Percentiles rank a stretch among this genome's conserved stretches.
Conservation (phyloP, 768 basidiomycete species). For the Suillus spraguei region DNA sequence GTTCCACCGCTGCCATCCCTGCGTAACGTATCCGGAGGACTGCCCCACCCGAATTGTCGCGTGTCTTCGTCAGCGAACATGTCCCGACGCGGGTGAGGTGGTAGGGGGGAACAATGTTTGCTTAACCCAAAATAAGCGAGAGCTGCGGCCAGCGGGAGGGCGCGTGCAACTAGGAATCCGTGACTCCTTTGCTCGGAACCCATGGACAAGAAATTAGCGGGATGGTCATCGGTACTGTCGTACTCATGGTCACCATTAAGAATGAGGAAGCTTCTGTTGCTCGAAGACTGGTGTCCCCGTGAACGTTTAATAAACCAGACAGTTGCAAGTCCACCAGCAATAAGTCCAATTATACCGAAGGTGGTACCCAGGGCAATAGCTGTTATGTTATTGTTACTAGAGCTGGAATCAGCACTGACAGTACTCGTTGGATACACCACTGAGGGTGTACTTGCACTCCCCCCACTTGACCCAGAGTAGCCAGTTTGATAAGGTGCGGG, state of each 20-base stretch:
- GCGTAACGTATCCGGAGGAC: constrained; percentile 19
- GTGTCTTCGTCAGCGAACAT: constrained; percentile 82
- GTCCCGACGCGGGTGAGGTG: constrained; percentile 49
- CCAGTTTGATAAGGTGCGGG: constrained; percentile 37
- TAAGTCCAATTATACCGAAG: constrained; percentile 60
- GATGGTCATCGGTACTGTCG: constrained; percentile 12
- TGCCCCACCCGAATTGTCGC: constrained; percentile 42
- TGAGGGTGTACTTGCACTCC: constrained; percentile 12
- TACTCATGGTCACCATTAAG: constrained; percentile 25
- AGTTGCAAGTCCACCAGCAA: constrained; percentile 42
- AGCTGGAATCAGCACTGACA: constrained; percentile 17
- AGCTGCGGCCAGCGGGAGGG: constrained; percentile 18
- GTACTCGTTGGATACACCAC: constrained; percentile 15
- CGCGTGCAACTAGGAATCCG: not conserved
- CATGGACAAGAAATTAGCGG: constrained; percentile 4
- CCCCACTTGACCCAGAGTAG: constrained; percentile 12
- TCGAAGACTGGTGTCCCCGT: constrained; percentile 12
- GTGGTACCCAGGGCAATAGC: constrained; percentile 64
- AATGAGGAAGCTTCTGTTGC: constrained; percentile 19
- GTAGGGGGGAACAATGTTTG: constrained; percentile 14
- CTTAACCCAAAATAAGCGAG: constrained; percentile 28
- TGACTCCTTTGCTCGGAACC: constrained; percentile 7
- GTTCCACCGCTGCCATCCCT: constrained; percentile 46
- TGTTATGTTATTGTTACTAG: constrained; percentile 31
- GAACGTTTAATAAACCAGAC: constrained; percentile 49